Evolutionary conservation across 1,139 yeast species (phyloP).

Genomic region (Geotrichum restrictum): DNA sequence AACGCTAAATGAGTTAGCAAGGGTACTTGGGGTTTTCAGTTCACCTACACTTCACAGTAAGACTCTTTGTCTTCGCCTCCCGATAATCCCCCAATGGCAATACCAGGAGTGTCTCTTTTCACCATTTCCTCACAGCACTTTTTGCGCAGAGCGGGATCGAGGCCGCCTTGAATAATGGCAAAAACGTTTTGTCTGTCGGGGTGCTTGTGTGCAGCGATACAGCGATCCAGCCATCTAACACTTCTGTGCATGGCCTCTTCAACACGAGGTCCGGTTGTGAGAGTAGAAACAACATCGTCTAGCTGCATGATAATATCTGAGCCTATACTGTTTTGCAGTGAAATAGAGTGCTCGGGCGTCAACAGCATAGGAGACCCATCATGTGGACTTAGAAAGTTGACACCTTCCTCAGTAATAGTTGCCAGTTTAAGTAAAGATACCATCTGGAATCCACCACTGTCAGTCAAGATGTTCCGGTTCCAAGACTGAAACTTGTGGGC

Average conservation of each 20-base stretch:
- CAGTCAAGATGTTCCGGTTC: constrained; percentile 44
- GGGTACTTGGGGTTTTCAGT: neutral
- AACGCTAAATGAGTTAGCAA: constrained; percentile 28
- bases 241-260: constrained; percentile 47
- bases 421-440: constrained; percentile 46
- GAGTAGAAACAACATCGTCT: constrained; percentile 45
- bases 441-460: constrained; percentile 48
- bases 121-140: constrained; percentile 44
- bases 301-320: constrained; percentile 48
- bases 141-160: constrained; percentile 40
- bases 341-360: constrained; percentile 47
- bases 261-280: constrained; percentile 44
- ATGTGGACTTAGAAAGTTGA: constrained; percentile 44
- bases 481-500: constrained; percentile 45
- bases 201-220: constrained; percentile 44
- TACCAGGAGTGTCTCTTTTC: constrained; percentile 46
- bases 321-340: constrained; percentile 44
- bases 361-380: constrained; percentile 46
- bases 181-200: constrained; percentile 44
- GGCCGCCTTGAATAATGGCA: constrained; percentile 47
- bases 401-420: constrained; percentile 47
- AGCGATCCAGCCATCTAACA: constrained; percentile 45
- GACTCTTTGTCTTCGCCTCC: constrained; percentile 46
- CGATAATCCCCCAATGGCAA: constrained; percentile 46
- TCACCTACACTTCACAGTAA: constrained; percentile 37